Percentiles rank a stretch among this genome's conserved stretches.
Conservation (phyloP, 2,329 filamentous ascomycete genomes). For the Phyllosticta citriasiana region DNA sequence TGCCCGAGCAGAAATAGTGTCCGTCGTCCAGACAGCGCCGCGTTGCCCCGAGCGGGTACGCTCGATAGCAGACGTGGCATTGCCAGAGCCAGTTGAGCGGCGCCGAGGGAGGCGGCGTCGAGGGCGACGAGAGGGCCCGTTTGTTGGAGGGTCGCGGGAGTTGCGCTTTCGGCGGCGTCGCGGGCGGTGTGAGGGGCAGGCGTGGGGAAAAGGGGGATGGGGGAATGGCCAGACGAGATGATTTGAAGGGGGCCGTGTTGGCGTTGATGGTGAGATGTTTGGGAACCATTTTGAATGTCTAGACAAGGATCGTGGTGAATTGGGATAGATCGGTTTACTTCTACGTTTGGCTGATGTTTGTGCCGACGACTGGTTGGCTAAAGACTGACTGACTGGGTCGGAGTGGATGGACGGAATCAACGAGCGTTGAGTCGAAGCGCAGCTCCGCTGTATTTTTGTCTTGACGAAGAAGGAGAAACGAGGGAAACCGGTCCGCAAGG, state of each 20-base stretch:
- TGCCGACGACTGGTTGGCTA: neutral
- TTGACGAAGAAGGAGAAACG: neutral
- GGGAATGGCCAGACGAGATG: slow-evolving; percentile 34
- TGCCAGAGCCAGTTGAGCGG: slow-evolving; percentile 42
- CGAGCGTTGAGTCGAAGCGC: slow-evolving; percentile 6
- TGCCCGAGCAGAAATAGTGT: slow-evolving; percentile 44
- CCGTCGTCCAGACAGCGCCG: slow-evolving; percentile 45
- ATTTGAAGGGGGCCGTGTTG: slow-evolving; percentile 27
- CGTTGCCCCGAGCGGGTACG: slow-evolving; percentile 40
- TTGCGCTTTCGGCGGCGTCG: slow-evolving; percentile 2
- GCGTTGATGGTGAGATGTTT: slow-evolving; percentile 23
- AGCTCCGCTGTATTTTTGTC: slow-evolving; percentile 13
- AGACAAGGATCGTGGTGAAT: neutral
- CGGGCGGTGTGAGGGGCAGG: slow-evolving; percentile 12
- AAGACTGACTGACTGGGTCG: neutral
- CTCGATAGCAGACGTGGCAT: slow-evolving; percentile 41
- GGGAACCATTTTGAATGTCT: neutral
- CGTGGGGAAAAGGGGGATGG: slow-evolving; percentile 35
- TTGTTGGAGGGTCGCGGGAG: neutral
- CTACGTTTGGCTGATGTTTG: neutral
- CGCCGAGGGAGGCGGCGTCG: slow-evolving; percentile 16
- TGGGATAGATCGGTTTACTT: neutral
- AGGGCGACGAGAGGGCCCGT: slow-evolving; percentile 10
- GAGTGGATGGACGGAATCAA: neutral
- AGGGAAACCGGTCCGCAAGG: neutral